Evolutionary conservation across 2,329 filamentous ascomycete species (phyloP), one percentile per base, ranked within the genome.

Genomic region (Helminthosporium solani): DNA sequence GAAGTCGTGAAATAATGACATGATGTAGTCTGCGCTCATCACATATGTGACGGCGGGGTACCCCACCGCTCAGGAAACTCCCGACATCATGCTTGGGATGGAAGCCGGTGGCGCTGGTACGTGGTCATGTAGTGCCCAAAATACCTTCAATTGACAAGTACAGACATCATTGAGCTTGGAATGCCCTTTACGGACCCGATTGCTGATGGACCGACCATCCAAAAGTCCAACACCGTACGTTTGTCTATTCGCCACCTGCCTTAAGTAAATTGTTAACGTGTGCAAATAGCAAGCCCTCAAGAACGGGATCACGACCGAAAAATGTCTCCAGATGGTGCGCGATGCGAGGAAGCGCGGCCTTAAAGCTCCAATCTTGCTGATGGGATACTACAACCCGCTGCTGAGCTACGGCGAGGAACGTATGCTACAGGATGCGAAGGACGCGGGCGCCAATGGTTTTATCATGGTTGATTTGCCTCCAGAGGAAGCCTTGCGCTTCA

Each of bases 301-400:
- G 61, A 92, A 99, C 77, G 90, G 90, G 50, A 88, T 97, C 54
- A 95, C 86, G 9, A 87, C 95, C 52, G 78, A 81, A 56, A 84
- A 81, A 42, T 88, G 88, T 14, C 80, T 99, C 33, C 80, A 87
- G 63, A 92, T 96, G 79, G 86, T 96, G 50, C 85, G 86, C 60
- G 82, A 87, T 52, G 90, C 92, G 37, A 81, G 94, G 62, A 79
- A 80, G 58, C 81, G 80, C 52, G 94, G 94, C 33, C 77, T 97
- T 44, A 85, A 80, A 62, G 84, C 86, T 1, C 94, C 94, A 0
- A 82, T 99, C 33, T 75, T 99, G 66, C 81, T 99, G 56, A 99
- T 99, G 94, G 94, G 94, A 63, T 99, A 99, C 81, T 99, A 96
- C 76, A 99, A 99, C 76, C 94, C 94, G 1, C 79, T 97, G 51